Conservation (phyloP, 2,329 filamentous ascomycete genomes). For the Sclerotinia spermophila region DNA sequence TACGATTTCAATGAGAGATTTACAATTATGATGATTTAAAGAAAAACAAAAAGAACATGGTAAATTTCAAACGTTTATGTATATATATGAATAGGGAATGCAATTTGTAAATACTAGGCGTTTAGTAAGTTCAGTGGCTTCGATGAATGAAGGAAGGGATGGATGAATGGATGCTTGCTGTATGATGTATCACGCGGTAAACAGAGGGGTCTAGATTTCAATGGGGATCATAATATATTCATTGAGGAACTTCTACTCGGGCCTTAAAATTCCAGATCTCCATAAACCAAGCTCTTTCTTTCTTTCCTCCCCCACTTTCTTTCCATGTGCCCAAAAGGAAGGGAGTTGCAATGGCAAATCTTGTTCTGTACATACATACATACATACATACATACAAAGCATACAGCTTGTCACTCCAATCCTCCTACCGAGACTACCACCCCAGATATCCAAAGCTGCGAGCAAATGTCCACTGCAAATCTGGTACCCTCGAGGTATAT, state of each 20-base stretch:
- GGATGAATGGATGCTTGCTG: not conserved
- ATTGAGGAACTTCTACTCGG: not conserved
- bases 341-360: not conserved
- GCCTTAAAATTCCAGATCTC: not conserved
- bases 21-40: not conserved
- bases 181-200: not conserved
- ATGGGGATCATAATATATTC: not conserved
- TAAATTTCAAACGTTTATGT: not conserved
- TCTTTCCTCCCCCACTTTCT: not conserved
- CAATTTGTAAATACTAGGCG: not conserved
- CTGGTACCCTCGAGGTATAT: not conserved
- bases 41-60: not conserved
- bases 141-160: not conserved
- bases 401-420: not conserved
- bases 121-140: not conserved
- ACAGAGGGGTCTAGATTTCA: not conserved
- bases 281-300: not conserved
- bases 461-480: not conserved
- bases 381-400: not conserved
- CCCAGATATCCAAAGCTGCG: not conserved
- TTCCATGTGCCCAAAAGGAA: not conserved
- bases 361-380: not conserved
- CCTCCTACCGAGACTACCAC: constrained; percentile 6
- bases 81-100: not conserved
- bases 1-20: constrained; percentile 49